Evolutionary conservation across 345 rosid genomes (phyloP).

Genomic region (Hypericum perforatum): DNA sequence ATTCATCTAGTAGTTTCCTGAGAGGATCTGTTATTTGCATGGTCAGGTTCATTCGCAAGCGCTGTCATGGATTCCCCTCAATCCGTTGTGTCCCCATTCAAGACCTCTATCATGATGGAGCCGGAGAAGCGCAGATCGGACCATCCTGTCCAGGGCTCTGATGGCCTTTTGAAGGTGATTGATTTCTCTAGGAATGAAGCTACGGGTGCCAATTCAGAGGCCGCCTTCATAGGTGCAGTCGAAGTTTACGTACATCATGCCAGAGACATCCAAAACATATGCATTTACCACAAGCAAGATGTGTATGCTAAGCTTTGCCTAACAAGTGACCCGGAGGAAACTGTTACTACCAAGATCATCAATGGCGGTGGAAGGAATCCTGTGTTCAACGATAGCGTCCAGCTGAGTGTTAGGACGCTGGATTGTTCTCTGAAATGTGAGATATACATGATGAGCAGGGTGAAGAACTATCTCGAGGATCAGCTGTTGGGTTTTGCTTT

Average conservation of each 20-base stretch:
- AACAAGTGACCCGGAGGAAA: conserved; percentile 69
- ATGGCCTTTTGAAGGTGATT: conserved; percentile 26
- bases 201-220: conserved; percentile 22
- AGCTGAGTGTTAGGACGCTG: conserved; percentile 49
- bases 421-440: conserved; percentile 86
- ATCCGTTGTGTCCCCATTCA: conserved; percentile 88
- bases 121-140: conserved; percentile 47
- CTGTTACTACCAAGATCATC: conserved; percentile 78
- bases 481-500: conserved; percentile 84
- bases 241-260: conserved; percentile 82
- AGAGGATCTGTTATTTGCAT: conserved; percentile 17
- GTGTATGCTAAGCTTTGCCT: conserved; percentile 96
- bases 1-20: conserved; percentile 7
- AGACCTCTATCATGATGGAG: conserved; percentile 37
- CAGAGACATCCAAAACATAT: conserved; percentile 93
- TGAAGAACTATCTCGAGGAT: conserved; percentile 92
- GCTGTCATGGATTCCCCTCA: conserved; percentile 84
- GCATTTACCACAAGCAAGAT: conserved; percentile 99
- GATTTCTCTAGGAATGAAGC: conserved; percentile 32
- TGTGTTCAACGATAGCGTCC: conserved; percentile 69
- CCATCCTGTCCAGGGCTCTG: conserved; percentile 28
- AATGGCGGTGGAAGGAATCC: conserved; percentile 99
- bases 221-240: conserved; percentile 49
- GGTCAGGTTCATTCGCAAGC: conserved; percentile 23
- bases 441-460: conserved; percentile 98